phyloP scores from a whole-genome alignment of 169 alveolate species.

The Blepharisma undulans region DNA sequence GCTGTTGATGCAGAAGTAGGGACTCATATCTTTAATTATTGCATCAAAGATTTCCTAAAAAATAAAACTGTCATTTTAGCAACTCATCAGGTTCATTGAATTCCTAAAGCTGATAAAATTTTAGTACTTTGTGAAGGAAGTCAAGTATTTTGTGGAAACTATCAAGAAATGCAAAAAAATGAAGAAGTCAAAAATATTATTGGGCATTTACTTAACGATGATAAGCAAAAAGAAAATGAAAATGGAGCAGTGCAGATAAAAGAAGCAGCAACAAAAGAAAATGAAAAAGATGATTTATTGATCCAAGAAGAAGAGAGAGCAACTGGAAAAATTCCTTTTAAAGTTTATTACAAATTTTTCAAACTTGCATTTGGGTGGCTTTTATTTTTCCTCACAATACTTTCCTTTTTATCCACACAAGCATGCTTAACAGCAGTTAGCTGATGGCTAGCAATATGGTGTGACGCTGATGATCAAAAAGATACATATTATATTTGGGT shows the following conservation, averaged over 20 bases:
- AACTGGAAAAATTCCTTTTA: background rate
- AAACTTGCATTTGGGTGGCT: background rate
- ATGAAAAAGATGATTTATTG: background rate
- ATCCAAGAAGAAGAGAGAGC: background rate
- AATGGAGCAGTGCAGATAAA: background rate
- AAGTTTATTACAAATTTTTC: background rate
- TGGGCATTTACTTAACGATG: background rate
- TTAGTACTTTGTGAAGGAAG: constrained; percentile 70
- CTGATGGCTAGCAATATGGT: background rate
- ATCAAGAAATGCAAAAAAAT: background rate
- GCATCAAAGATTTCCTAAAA: constrained; percentile 61
- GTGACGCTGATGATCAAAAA: background rate
- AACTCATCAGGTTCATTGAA: constrained; percentile 79
- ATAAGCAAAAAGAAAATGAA: background rate
- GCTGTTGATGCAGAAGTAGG: constrained; percentile 91
- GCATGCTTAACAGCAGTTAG: background rate
- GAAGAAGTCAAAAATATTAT: background rate
- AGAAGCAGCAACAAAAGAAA: background rate
- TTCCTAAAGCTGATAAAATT: constrained; percentile 76
- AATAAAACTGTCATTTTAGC: constrained; percentile 80
- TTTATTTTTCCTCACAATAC: background rate
- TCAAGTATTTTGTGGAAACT: constrained; percentile 18
- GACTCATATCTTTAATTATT: constrained; percentile 71
- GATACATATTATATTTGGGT: background rate
- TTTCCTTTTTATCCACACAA: background rate